Evolutionary conservation across 495 filamentous ascomycete genomes (phyloP), one percentile per base, ranked within the genome.

Genomic region (Tuber brumale): DNA sequence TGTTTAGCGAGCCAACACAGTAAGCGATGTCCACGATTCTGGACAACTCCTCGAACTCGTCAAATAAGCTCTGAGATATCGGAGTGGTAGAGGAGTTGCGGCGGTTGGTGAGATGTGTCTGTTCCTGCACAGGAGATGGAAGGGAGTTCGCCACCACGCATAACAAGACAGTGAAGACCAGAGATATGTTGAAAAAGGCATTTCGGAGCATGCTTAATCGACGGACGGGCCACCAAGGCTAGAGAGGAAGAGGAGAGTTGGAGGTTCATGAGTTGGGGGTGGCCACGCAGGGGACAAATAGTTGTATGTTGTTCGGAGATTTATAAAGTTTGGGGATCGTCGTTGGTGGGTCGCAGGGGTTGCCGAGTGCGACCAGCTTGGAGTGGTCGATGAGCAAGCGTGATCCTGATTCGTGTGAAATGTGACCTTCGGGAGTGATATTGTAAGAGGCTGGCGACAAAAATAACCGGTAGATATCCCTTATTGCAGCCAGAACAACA

Each of bases 21-120:
- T 99, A 99, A 43, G 94, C 87, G 71, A 99, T 95, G 78, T 99
- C 96, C 42, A 97, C 95, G 4, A 99, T 87, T 69, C 94, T 90
- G 21, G 95, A 89, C 72, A 94, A 85, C 82, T 96, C 93, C 80
- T 97, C 93, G 37, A 99, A 88, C 21, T 93, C 92, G 74, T 87
- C 84, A 85, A 95, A 98, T 76, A 97, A 88, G 45, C 85, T 82
- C 70, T 82, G 77, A 6, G 92, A 91, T 73, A 97, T 85, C 1
- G 76, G 77, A 37, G 44, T 35, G 4, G 57, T 66, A 0, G 57
- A 66, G 27, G 57, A 66, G 57, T 66, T 66, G 31, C 14, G 57
- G 27, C 14, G 57, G 57, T 35, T 66, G 27, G 57, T 31, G 57
- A 66, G 27, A 6, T 66, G 57, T 35, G 6, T 35, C 14, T 66